Evolutionary conservation across 169 alveolate species (phyloP).

Genomic region (Theileria parva): DNA sequence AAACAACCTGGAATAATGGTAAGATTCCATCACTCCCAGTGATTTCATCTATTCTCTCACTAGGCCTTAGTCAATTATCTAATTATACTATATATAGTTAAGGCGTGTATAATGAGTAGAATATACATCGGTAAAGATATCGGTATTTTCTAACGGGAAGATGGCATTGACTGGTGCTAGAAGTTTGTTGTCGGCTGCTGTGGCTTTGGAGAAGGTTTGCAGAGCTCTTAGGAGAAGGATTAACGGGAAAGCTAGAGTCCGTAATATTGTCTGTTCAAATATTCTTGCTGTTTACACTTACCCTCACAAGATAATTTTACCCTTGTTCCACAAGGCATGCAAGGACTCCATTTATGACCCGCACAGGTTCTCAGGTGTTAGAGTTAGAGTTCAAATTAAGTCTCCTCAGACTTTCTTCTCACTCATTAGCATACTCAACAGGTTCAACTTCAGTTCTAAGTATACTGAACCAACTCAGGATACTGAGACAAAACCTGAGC

Average conservation of each 20-base stretch:
- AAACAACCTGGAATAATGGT: neutral
- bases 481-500: neutral
- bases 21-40: neutral
- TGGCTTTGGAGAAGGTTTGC: constrained; percentile 74
- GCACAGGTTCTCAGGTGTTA: constrained; percentile 55
- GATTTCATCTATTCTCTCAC: neutral
- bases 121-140: constrained; percentile 65
- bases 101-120: constrained; percentile 12
- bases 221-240: constrained; percentile 66
- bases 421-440: neutral
- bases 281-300: constrained; percentile 72
- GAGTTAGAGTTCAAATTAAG: constrained; percentile 39
- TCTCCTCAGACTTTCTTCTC: constrained; percentile 14
- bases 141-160: constrained; percentile 77
- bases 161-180: constrained; percentile 73
- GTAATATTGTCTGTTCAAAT: constrained; percentile 59
- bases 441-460: neutral
- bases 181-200: constrained; percentile 67
- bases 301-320: constrained; percentile 65
- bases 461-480: neutral
- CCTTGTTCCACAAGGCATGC: constrained; percentile 61
- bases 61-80: neutral
- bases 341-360: constrained; percentile 66
- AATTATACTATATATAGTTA: neutral
- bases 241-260: constrained; percentile 59